phyloP scores from a whole-genome alignment of 805 yeast genomes.

The Myxozyma udenii region DNA sequence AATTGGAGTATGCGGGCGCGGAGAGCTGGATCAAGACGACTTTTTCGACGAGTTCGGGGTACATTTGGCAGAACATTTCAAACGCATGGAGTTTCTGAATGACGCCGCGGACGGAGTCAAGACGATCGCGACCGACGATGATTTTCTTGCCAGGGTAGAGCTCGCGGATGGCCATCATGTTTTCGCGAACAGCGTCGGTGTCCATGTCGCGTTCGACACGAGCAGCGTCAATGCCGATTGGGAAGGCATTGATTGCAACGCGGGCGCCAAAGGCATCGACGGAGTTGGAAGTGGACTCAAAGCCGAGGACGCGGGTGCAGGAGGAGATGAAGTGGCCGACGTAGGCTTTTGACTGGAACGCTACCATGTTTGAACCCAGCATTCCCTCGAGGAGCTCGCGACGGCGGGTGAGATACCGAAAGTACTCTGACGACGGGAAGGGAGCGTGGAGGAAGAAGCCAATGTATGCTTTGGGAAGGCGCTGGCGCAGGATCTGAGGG shows the following conservation, averaged over 20 bases:
- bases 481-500: constrained; percentile 80
- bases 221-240: constrained; percentile 84
- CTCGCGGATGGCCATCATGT: constrained; percentile 58
- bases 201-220: constrained; percentile 65
- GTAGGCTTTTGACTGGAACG: constrained; percentile 82
- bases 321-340: constrained; percentile 88
- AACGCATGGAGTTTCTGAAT: constrained; percentile 89
- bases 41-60: constrained; percentile 85
- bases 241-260: constrained; percentile 69
- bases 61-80: constrained; percentile 81
- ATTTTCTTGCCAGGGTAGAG: constrained; percentile 53
- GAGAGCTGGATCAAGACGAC: constrained; percentile 91
- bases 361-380: constrained; percentile 82
- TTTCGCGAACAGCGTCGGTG: constrained; percentile 42
- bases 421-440: constrained; percentile 93
- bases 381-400: constrained; percentile 81
- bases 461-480: constrained; percentile 66
- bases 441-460: constrained; percentile 84
- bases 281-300: constrained; percentile 46
- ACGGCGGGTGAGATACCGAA: constrained; percentile 82
- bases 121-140: constrained; percentile 89
- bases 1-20: constrained; percentile 63
- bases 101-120: constrained; percentile 90
- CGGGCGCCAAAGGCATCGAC: constrained; percentile 69
- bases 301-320: constrained; percentile 82